These are phyloP conservation scores for Paraurostyla sp. DNA, from an alignment of 73 alveolate species.

Conservation along the genomic window DNA sequence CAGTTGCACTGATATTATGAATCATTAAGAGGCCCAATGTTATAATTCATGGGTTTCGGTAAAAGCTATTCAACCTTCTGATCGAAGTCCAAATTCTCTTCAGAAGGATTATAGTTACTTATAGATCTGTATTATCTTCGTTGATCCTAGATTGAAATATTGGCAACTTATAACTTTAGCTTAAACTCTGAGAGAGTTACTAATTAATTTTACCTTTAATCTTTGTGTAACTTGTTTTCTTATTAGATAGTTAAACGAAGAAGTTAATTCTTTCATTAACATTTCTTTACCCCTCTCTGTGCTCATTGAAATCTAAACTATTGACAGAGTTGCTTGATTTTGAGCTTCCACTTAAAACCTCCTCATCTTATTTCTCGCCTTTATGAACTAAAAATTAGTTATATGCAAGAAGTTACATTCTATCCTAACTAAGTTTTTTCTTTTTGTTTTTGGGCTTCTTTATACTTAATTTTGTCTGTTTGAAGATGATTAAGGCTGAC, in stretches of 20 bases:
- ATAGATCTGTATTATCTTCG: not conserved
- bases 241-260: not conserved
- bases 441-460: not conserved
- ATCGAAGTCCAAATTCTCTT: not conserved
- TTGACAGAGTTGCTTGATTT: not conserved
- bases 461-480: not conserved
- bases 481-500: not conserved
- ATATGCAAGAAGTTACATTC: not conserved
- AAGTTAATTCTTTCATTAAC: slow-evolving; percentile 20
- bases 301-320: not conserved
- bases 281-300: not conserved
- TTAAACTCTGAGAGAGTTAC: not conserved
- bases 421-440: not conserved
- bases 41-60: not conserved
- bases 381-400: not conserved
- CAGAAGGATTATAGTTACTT: not conserved
- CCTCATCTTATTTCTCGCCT: not conserved
- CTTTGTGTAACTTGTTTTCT: slow-evolving; percentile 8
- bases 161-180: not conserved
- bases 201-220: not conserved
- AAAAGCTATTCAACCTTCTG: not conserved
- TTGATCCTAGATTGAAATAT: too few relatives aligned
- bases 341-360: not conserved
- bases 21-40: not conserved
- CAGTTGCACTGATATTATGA: not conserved